Conservation (phyloP, 2,329 filamentous ascomycete species). For the Fusarium guadeloupense region DNA sequence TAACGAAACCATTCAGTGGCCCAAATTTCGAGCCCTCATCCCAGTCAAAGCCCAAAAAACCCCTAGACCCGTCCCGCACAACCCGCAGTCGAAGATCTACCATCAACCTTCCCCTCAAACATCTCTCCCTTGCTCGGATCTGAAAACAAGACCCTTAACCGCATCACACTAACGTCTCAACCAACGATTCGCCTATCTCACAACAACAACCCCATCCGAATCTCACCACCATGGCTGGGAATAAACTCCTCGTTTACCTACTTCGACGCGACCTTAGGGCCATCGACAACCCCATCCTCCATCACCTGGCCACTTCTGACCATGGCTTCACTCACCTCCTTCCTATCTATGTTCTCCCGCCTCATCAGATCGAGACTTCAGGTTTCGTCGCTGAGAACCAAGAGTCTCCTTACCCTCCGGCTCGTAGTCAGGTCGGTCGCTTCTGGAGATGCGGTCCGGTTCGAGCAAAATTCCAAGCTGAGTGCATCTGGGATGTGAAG, state of each 20-base stretch:
- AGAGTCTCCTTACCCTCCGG: conserved; percentile 73
- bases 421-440: conserved; percentile 69
- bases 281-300: conserved; percentile 77
- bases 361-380: conserved; percentile 77
- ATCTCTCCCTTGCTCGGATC: conserved; percentile 2
- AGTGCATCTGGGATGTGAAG: conserved; percentile 79
- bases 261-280: conserved; percentile 77
- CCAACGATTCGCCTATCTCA: background rate
- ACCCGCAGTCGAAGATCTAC: conserved; percentile 12
- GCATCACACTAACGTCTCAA: background rate
- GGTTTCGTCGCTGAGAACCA: conserved; percentile 70
- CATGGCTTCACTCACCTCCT: conserved; percentile 74
- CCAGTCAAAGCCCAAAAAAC: background rate
- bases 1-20: conserved; percentile 2
- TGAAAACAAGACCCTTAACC: background rate
- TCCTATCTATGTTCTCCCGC: conserved; percentile 74
- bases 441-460: conserved; percentile 81
- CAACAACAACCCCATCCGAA: background rate
- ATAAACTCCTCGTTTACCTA: conserved; percentile 73
- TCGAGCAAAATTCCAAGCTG: conserved; percentile 75
- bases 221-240: conserved; percentile 44
- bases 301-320: conserved; percentile 61
- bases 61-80: conserved; percentile 11
- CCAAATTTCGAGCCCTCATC: conserved; percentile 6
- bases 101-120: conserved; percentile 1